phyloP scores from a whole-genome alignment of 306 rosid species.

The Luffa aegyptiaca region DNA sequence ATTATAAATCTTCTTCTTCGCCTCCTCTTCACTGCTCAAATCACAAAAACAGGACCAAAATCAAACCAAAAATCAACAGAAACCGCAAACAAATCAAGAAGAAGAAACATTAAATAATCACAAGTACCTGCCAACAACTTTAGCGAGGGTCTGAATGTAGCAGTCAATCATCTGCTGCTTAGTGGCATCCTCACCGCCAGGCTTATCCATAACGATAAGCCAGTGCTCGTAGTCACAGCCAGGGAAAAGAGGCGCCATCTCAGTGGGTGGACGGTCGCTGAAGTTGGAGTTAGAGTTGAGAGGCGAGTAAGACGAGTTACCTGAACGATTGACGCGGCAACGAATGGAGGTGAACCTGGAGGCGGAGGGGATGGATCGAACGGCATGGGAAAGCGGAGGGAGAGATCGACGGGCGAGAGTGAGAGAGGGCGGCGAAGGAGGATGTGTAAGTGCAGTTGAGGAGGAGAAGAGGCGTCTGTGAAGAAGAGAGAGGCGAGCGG shows the following conservation, averaged over 20 bases:
- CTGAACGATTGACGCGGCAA: slow-evolving; percentile 61
- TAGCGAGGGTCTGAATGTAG: slow-evolving; percentile 65
- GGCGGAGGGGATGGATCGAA: background rate
- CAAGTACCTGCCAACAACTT: slow-evolving; percentile 57
- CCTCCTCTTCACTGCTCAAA: slow-evolving; percentile 63
- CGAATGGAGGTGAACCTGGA: slow-evolving; percentile 40
- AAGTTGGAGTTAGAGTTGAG: slow-evolving; percentile 59
- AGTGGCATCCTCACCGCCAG: slow-evolving; percentile 72
- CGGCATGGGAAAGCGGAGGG: slow-evolving; percentile 34
- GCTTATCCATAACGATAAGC: slow-evolving; percentile 92
- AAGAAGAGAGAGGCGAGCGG: slow-evolving; percentile 22
- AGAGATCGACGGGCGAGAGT: slow-evolving; percentile 28
- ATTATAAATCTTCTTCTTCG: slow-evolving; percentile 83
- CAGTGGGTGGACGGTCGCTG: slow-evolving; percentile 87
- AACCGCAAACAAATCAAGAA: background rate
- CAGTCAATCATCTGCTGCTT: slow-evolving; percentile 85
- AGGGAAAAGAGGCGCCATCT: slow-evolving; percentile 95
- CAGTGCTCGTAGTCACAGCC: slow-evolving; percentile 95
- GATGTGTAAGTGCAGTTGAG: slow-evolving; percentile 17
- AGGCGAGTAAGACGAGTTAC: slow-evolving; percentile 69
- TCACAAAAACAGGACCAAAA: background rate
- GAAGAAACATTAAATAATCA: background rate
- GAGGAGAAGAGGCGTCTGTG: slow-evolving; percentile 32
- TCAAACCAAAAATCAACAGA: background rate
- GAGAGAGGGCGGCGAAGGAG: slow-evolving; percentile 26